Evolutionary conservation across 768 basidiomycete species (phyloP), one percentile per base, ranked within the genome.

Genomic region (Lentinula sp.): DNA sequence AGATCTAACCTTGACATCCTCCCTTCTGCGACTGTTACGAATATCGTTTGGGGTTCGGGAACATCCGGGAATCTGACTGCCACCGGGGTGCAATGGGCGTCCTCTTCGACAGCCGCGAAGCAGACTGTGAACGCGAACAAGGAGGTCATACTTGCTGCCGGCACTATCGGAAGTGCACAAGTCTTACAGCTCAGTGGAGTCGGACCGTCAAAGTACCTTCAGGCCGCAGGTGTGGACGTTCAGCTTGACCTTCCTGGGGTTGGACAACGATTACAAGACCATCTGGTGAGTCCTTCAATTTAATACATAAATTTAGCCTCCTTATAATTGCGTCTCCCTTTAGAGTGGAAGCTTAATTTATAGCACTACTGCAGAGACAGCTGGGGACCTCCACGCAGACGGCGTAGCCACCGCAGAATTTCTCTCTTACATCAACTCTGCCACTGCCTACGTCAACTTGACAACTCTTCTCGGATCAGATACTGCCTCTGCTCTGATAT

Each of bases 1-100:
- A 81, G 86, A 48, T 60, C 77, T 23, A 90, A 90, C 67, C 78
- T 90, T 43, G 81, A 84, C 66, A 81, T 91, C 62, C 75, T 90
- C 23, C 74, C 82, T 8, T 81, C 82, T 58, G 76, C 81, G 13
- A 86, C 84, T 6, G 88, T 87, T 58, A 82, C 86, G 2, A 76
- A 80, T 23, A 72, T 85, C 43, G 62, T 81, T 28, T 82, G 84
- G 63, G 63, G 61, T 45, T 43, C 64, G 61, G 63, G 62, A 13
- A 53, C 66, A 18, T 75, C 75, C 12, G 76, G 73, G 48, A 70
- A 80, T 39, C 68, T 79, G 18, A 75, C 76, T 41, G 85, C 82
- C 2, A 79, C 76, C 36, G 79, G 77, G 3, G 78, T 87, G 36
- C 77, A 79, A 66, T 86, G 78, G 68, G 77, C 81, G 8, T 66